These are phyloP conservation scores for Tetracladium maxilliforme DNA, from an alignment of 2,329 filamentous ascomycete species.

Conservation along the genomic window DNA sequence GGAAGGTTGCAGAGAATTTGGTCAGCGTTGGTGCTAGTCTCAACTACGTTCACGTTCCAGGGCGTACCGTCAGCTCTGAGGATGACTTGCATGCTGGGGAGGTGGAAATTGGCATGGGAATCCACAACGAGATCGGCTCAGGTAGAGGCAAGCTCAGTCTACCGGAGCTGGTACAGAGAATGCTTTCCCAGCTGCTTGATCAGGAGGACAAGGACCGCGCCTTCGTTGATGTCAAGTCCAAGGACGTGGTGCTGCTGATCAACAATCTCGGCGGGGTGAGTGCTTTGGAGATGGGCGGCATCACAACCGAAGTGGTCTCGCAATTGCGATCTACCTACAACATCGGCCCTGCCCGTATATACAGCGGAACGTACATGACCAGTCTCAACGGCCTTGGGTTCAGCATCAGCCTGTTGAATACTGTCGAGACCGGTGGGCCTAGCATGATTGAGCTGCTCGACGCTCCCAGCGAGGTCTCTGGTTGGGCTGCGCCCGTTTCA, in stretches of 20 bases:
- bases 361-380: slow-evolving; percentile 64
- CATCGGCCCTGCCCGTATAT: slow-evolving; percentile 48
- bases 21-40: slow-evolving; percentile 36
- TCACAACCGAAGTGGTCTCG: slow-evolving; percentile 50
- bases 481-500: slow-evolving; percentile 52
- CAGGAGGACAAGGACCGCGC: slow-evolving; percentile 51
- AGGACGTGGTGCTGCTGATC: slow-evolving; percentile 53
- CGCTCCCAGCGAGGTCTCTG: slow-evolving; percentile 51
- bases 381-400: slow-evolving; percentile 65
- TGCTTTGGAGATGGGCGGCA: slow-evolving; percentile 56
- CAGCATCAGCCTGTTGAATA: slow-evolving; percentile 55
- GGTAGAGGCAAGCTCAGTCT: slow-evolving; percentile 34
- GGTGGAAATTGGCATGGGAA: slow-evolving; percentile 55
- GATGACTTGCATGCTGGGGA: slow-evolving; percentile 17
- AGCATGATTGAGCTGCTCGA: slow-evolving; percentile 58
- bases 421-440: slow-evolving; percentile 37
- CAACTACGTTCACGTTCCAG: slow-evolving; percentile 38
- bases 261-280: slow-evolving; percentile 68
- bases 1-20: slow-evolving; percentile 28
- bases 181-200: slow-evolving; percentile 58
- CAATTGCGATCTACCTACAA: slow-evolving; percentile 43
- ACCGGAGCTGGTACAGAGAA: slow-evolving; percentile 40
- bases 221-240: slow-evolving; percentile 47
- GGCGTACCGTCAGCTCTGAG: slow-evolving; percentile 25
- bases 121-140: slow-evolving; percentile 56